A percentile compares a stretch with the other conserved stretches of the same genome.
Conservation (phyloP, 2,329 filamentous ascomycete species). For the Knoxdaviesia capensis region DNA sequence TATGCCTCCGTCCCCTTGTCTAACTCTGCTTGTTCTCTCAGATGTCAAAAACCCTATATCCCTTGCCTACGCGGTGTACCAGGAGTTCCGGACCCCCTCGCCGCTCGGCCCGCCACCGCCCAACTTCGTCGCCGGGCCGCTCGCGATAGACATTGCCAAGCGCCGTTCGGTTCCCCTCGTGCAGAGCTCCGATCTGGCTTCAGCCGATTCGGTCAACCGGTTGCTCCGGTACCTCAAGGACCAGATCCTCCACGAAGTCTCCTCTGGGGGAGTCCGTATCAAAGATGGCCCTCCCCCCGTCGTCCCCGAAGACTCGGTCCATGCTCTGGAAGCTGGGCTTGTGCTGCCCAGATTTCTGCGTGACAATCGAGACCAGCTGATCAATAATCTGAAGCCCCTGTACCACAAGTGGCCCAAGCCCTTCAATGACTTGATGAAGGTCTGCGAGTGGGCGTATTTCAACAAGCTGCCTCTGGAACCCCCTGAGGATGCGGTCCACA, state of each 20-base stretch:
- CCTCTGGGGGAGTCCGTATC: too few relatives aligned
- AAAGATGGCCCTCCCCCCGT: too few relatives aligned
- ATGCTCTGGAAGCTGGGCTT: too few relatives aligned
- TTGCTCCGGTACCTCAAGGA: conserved; percentile 65
- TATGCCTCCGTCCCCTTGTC: neutral
- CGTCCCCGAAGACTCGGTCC: too few relatives aligned
- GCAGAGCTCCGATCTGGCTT: conserved; percentile 61
- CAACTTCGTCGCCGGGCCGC: conserved; percentile 72
- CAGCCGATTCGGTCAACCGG: conserved; percentile 56
- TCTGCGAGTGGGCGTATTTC: too few relatives aligned
- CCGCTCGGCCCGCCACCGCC: conserved; percentile 78
- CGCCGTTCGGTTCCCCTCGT: conserved; percentile 56
- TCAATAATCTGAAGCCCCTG: too few relatives aligned
- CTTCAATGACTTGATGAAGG: too few relatives aligned
- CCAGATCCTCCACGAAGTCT: conserved; percentile 5
- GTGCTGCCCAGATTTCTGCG: too few relatives aligned
- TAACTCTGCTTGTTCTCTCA: conserved; percentile 14
- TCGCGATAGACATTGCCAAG: conserved; percentile 69
- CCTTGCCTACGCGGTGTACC: conserved; percentile 38
- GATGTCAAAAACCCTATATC: conserved; percentile 87
- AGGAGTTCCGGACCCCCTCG: conserved; percentile 24
- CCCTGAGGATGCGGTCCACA: too few relatives aligned
- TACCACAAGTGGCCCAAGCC: too few relatives aligned
- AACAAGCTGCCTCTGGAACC: too few relatives aligned
- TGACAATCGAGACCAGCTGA: too few relatives aligned